These are phyloP conservation scores for Serendipita sp. DNA, from an alignment of 768 basidiomycete species.

Conservation along the genomic window DNA sequence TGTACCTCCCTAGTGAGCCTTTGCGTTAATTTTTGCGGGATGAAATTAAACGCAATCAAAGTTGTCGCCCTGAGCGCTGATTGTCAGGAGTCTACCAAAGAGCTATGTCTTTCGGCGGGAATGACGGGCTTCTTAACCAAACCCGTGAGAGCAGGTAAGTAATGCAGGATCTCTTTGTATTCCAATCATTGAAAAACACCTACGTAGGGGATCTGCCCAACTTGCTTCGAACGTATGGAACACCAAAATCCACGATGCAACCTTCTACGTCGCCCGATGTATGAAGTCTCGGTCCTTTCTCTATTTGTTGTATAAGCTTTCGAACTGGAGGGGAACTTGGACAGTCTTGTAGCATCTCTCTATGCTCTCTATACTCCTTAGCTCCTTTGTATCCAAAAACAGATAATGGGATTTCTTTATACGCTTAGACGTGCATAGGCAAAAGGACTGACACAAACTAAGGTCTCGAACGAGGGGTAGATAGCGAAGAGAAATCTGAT, in stretches of 20 bases:
- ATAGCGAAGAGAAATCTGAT: too few species aligned
- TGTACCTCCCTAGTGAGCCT: slow-evolving; percentile 39
- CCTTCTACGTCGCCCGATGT: too few species aligned
- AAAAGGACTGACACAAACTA: too few species aligned
- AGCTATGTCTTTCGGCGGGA: slow-evolving; percentile 58
- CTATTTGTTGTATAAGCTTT: too few species aligned
- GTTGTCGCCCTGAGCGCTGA: slow-evolving; percentile 63
- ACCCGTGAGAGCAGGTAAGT: slow-evolving; percentile 43
- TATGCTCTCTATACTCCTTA: too few species aligned
- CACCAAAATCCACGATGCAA: background rate
- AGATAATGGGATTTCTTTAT: too few species aligned
- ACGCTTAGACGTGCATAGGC: too few species aligned
- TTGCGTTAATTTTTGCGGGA: background rate
- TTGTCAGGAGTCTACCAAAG: slow-evolving; percentile 60
- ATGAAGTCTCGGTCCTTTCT: too few species aligned
- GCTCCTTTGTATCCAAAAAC: too few species aligned
- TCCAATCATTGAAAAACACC: background rate
- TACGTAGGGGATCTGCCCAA: background rate
- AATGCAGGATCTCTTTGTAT: background rate
- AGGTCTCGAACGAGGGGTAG: too few species aligned
- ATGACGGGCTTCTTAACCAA: slow-evolving; percentile 69
- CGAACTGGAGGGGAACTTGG: too few species aligned
- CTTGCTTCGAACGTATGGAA: background rate
- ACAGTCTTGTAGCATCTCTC: too few species aligned
- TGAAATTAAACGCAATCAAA: slow-evolving; percentile 14